These are phyloP conservation scores for Stylosanthes scabra DNA, from an alignment of 331 rosid species.

Conservation along the genomic window DNA sequence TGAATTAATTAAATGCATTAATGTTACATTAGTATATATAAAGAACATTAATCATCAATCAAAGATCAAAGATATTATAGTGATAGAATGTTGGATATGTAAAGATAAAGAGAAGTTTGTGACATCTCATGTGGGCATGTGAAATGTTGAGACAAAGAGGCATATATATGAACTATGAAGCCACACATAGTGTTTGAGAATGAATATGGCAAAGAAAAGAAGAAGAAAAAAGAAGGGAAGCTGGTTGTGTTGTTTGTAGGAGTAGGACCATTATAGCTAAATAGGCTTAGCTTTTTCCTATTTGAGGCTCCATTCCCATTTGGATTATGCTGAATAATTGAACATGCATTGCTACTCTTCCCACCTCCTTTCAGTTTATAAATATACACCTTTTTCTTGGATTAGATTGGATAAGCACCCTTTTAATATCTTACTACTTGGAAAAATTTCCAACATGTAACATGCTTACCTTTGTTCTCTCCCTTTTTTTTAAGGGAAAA, in stretches of 20 bases:
- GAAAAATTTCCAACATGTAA: not conserved
- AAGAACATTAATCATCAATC: too few species aligned
- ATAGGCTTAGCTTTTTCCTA: not conserved
- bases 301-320: not conserved
- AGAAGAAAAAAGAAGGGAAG: not conserved
- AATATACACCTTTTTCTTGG: too few species aligned
- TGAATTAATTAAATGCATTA: too few species aligned
- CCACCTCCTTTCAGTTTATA: not conserved
- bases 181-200: not conserved
- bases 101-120: not conserved
- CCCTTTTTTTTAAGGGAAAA: too few species aligned
- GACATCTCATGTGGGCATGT: not conserved
- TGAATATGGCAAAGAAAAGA: not conserved
- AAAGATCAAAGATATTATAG: not conserved
- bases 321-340: not conserved
- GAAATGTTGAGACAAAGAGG: not conserved
- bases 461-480: not conserved
- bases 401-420: too few species aligned
- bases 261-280: slow-evolving; percentile 16
- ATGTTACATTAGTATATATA: not conserved
- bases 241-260: not conserved
- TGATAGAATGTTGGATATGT: not conserved
- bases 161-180: not conserved
- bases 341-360: slow-evolving; percentile 4
- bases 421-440: not conserved